phyloP scores from a whole-genome alignment of 2,329 filamentous ascomycete species.

The Fusarium coffeatum region DNA sequence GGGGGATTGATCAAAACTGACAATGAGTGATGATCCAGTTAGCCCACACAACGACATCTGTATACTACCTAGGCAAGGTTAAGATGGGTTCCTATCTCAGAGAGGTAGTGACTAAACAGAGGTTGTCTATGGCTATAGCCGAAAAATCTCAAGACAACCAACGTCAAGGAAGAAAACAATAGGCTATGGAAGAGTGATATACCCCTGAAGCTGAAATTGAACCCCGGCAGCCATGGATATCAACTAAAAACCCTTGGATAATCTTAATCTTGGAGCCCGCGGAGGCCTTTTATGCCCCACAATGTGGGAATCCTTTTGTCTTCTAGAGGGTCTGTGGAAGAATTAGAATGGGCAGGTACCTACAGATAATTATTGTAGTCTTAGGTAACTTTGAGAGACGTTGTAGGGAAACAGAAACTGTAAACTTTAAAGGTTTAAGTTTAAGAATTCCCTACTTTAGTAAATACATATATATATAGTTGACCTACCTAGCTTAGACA shows the following conservation, averaged over 20 bases:
- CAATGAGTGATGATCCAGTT: not conserved
- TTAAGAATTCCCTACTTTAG: not conserved
- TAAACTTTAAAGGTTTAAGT: not conserved
- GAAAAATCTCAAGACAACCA: not conserved
- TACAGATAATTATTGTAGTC: no score
- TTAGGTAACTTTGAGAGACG: not conserved
- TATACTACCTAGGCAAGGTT: not conserved
- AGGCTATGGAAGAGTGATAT: not conserved
- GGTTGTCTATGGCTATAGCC: not conserved
- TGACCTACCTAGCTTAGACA: not conserved
- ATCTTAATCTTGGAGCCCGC: conserved; percentile 35
- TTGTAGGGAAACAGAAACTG: not conserved
- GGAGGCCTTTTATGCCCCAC: conserved; percentile 16
- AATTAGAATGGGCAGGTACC: not conserved
- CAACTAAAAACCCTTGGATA: conserved; percentile 8
- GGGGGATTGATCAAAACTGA: not conserved
- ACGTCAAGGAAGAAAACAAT: not conserved
- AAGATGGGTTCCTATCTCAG: not conserved
- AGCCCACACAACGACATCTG: not conserved
- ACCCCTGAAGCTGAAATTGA: not conserved
- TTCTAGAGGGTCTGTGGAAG: conserved; percentile 14
- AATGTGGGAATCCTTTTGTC: conserved; percentile 4
- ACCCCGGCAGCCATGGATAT: not conserved
- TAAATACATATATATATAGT: not conserved
- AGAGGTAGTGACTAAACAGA: not conserved